These are phyloP conservation scores for Marvania coccoides DNA, from an alignment of 139 green algal genomes.

Conservation along the genomic window DNA sequence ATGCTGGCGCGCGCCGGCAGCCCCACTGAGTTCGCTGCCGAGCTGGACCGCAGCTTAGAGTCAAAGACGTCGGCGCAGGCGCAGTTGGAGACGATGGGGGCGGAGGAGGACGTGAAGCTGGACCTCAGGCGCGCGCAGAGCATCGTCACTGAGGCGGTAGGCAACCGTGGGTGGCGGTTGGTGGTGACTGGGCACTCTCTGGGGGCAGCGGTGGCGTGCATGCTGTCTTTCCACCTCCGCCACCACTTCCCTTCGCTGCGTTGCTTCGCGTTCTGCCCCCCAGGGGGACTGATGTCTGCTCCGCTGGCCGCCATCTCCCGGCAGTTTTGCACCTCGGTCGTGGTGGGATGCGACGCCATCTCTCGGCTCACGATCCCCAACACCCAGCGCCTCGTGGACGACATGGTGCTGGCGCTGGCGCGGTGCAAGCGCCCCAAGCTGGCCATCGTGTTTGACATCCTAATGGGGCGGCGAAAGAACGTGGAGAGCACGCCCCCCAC, in stretches of 20 bases:
- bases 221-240: slow-evolving; percentile 51
- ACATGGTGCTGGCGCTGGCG: slow-evolving; percentile 40
- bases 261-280: slow-evolving; percentile 51
- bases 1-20: background rate
- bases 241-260: slow-evolving; percentile 36
- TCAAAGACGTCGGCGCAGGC: too few species aligned
- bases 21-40: too few species aligned
- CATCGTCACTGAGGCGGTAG: background rate
- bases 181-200: slow-evolving; percentile 63
- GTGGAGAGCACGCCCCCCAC: background rate
- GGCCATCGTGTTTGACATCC: background rate
- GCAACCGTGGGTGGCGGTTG: slow-evolving; percentile 39
- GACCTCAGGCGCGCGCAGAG: slow-evolving; percentile 10
- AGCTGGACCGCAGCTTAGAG: too few species aligned
- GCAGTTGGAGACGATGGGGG: background rate
- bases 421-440: slow-evolving; percentile 44
- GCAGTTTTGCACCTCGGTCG: slow-evolving; percentile 38
- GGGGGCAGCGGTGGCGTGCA: slow-evolving; percentile 52
- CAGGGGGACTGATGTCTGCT: slow-evolving; percentile 35
- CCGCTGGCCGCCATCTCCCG: slow-evolving; percentile 1
- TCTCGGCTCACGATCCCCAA: background rate
- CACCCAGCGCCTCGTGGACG: slow-evolving; percentile 22
- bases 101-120: slow-evolving; percentile 1
- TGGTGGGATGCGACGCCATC: slow-evolving; percentile 14
- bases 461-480: background rate